These are phyloP conservation scores for Fulvia fulva DNA, from an alignment of 2,329 filamentous ascomycete genomes.

Conservation along the genomic window DNA sequence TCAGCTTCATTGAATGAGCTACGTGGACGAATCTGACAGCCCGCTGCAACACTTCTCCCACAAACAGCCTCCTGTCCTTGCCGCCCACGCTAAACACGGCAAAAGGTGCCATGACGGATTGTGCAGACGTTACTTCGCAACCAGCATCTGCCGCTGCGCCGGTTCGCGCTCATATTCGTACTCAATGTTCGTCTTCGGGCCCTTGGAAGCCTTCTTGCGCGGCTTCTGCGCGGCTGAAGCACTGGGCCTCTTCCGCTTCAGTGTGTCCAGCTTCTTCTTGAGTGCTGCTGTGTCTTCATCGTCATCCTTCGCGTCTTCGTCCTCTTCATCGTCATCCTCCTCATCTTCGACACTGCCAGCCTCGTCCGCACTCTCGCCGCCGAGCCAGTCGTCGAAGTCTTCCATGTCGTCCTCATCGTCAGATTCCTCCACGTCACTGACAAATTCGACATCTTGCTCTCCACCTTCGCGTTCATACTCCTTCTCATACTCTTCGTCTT, in stretches of 20 bases:
- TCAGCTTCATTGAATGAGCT: not conserved
- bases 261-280: conserved; percentile 51
- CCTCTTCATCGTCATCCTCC: conserved; percentile 46
- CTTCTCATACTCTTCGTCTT: conserved; percentile 60
- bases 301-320: conserved; percentile 44
- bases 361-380: conserved; percentile 57
- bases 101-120: not conserved
- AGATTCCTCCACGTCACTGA: conserved; percentile 73
- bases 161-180: conserved; percentile 68
- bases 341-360: conserved; percentile 44
- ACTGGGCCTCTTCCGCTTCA: conserved; percentile 55
- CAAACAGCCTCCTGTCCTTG: not conserved
- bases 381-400: conserved; percentile 93
- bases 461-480: conserved; percentile 61
- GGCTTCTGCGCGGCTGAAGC: conserved; percentile 49
- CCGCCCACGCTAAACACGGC: not conserved
- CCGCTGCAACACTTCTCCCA: not conserved
- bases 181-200: conserved; percentile 69
- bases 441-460: conserved; percentile 80
- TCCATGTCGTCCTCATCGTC: conserved; percentile 76
- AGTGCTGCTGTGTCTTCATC: conserved; percentile 54
- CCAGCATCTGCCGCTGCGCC: conserved; percentile 42
- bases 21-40: not conserved
- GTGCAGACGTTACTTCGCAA: conserved; percentile 25
- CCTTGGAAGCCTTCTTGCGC: conserved; percentile 55